A percentile compares a stretch with the other conserved stretches of the same genome.
Evolutionary conservation across 805 yeast species (phyloP).

Genomic region (Starmerella bacillaris): DNA sequence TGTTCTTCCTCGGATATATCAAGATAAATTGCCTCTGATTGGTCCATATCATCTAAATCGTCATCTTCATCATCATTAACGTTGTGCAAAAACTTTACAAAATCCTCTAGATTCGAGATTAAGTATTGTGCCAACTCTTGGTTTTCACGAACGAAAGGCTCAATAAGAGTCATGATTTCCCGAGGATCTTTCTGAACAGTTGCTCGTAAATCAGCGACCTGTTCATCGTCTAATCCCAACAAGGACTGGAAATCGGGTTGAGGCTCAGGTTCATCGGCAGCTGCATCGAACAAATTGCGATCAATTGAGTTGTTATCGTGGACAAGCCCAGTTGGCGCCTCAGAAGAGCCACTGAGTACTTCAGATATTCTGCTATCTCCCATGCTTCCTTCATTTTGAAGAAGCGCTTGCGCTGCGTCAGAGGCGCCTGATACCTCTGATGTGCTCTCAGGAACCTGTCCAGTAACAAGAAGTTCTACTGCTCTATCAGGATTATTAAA

Average conservation of each 20-base stretch:
- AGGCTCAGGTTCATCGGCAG: constrained; percentile 19
- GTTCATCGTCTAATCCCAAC: constrained; percentile 30
- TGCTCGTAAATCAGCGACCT: constrained; percentile 46
- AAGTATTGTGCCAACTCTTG: constrained; percentile 57
- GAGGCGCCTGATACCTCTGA: constrained; percentile 15
- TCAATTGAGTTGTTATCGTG: constrained; percentile 15
- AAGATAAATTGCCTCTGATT: constrained; percentile 16
- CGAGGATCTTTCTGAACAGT: constrained; percentile 76
- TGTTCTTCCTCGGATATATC: constrained; percentile 65
- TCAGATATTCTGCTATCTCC: no score
- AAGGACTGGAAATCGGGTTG: constrained; percentile 21
- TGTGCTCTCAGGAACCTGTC: constrained; percentile 38
- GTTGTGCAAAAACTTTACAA: constrained; percentile 52
- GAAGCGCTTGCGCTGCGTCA: constrained; percentile 9
- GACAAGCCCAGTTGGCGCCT: not conserved
- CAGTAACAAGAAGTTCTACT: constrained; percentile 81
- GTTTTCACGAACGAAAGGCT: constrained; percentile 59
- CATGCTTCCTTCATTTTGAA: no score
- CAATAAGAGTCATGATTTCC: constrained; percentile 64
- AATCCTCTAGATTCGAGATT: constrained; percentile 59
- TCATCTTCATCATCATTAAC: constrained; percentile 20
- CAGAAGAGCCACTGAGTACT: no score
- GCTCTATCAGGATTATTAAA: constrained; percentile 97
- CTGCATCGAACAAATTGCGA: constrained; percentile 27
- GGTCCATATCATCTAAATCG: constrained; percentile 30